Base-by-base conservation (phyloP, 2,329 filamentous ascomycete species). In the Beauveria sp. region DNA sequence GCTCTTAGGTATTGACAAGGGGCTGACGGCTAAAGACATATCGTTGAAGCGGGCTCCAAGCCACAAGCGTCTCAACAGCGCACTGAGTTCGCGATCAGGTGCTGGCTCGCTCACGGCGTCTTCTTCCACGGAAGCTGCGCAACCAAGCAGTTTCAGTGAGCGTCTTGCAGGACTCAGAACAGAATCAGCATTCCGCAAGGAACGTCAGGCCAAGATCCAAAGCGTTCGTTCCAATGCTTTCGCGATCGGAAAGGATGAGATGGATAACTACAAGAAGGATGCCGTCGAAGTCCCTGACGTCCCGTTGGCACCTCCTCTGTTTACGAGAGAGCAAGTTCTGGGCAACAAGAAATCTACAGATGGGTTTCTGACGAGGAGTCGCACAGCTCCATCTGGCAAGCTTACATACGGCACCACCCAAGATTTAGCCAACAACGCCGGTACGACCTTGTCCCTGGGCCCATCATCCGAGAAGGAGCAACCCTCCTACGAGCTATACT, bases 1-100 rank as follows among this genome's bases (percentile, higher is more conserved):
- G 16, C 75, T 91, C 20, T 74, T 98, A 18, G 93, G 95, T 5
- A 96, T 98, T 64, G 93, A 96, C 74, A 96, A 96, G 71, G 92
- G 91, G 1, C 77, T 93, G 42, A 88, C 81, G 67, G 92, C 88
- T 2, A 85, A 85, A 62, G 91, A 97, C 68, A 81, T 98, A 38
- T 97, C 93, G 3, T 77, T 98, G 30, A 95, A 90, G 73, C 82
- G 91, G 66, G 86, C 90, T 3, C 80, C 86, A 2, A 81, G 76
- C 62, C 70, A 78, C 34, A 77, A 75, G 64, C 40, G 69, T 18
- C 56, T 62, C 12, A 59, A 59, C 26, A 56, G 43, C 28, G 49
- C 46, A 16, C 12, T 55, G 34, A 38, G 34, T 28, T 50, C 56
- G 5, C 28, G 55, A 18, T 54, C 55, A n/a, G 34, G 40, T 12